Evolutionary conservation across 2,329 filamentous ascomycete genomes (phyloP), one percentile per base, ranked within the genome.

Genomic region (Huntiella omanensis): DNA sequence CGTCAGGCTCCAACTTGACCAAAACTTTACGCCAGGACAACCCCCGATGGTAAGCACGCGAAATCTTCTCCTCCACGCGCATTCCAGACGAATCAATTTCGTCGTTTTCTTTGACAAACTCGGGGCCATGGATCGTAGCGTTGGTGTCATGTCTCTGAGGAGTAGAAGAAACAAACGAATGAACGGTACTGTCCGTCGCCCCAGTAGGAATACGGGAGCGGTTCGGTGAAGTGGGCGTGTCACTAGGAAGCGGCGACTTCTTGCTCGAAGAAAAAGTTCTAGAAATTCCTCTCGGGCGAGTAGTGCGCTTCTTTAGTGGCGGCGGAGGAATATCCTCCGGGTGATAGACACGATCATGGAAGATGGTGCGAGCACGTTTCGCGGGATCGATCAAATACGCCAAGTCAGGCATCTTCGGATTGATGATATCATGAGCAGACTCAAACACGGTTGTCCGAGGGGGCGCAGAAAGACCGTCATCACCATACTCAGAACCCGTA

Each of bases 31-130:
- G 82, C 91, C 91, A 98, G 1, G 84, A 83, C 15, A 98, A 64
- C 52, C 85, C 85, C 10, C 78, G 77, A 60, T 98, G 91, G 62
- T 98, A 98, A 11, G 86, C 91, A 40, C 91, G 75, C 1, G 91
- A 91, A 53, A 98, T 98, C 63, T 95, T 96, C 60, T 98, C 91
- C 60, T 98, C 91, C 1, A 96, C 86, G 52, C 83, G 84, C 76
- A 96, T 87, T 52, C 65, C 75, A 7, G 77, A 74, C 12, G 63
- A 69, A 54, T 81, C 77, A 2, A 75, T 58, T 0, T 46, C 45
- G 3, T 35, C 37, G 2, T 5, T 19, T 7, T 44, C 48, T 33
- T 47, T 50, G 13, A 70, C 58, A 5, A 70, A 64, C 33, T 65
- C 11, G 60, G 57, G 33, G 63, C 61, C 45, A n/a, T 39, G 11